phyloP scores from a whole-genome alignment of 192 early-diverging fungal genomes.

The Coemansia sp. region DNA sequence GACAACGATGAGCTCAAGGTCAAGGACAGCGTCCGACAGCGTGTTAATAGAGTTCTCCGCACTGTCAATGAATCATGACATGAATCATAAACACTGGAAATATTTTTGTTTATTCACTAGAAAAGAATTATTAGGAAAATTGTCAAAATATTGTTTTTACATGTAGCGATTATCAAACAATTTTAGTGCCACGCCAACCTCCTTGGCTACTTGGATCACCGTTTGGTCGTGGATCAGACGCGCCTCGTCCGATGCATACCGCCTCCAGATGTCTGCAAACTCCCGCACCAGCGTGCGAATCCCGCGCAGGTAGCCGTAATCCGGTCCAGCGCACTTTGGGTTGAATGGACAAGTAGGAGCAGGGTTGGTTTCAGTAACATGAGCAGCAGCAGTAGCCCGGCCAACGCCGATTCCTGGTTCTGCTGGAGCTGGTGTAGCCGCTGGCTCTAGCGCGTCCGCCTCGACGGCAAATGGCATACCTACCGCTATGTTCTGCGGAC shows the following conservation, averaged over 20 bases:
- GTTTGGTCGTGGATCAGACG: conserved; percentile 31
- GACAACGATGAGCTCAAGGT: conserved; percentile 40
- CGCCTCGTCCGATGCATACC: conserved; percentile 49
- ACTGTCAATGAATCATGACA: conserved; percentile 48
- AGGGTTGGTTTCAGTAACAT: conserved; percentile 30
- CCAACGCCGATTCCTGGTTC: neutral
- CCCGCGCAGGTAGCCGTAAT: conserved; percentile 58
- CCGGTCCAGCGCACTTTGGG: conserved; percentile 46
- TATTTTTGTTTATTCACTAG: neutral
- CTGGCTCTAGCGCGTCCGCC: neutral
- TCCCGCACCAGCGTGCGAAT: conserved; percentile 54
- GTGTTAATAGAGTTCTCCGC: conserved; percentile 43
- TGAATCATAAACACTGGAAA: neutral
- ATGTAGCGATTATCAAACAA: conserved; percentile 31
- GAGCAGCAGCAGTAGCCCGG: neutral
- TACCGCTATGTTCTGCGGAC: conserved; percentile 21
- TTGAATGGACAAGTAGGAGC: conserved; percentile 38
- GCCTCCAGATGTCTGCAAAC: conserved; percentile 57
- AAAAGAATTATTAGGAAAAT: neutral
- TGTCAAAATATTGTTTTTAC: conserved; percentile 3
- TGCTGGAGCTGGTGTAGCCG: conserved; percentile 4
- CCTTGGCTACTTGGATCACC: conserved; percentile 27
- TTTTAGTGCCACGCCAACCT: conserved; percentile 42
- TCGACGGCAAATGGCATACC: conserved; percentile 1
- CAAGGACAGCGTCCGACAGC: conserved; percentile 53